Conservation (phyloP, 345 rosid species). For the Populus nigra region DNA sequence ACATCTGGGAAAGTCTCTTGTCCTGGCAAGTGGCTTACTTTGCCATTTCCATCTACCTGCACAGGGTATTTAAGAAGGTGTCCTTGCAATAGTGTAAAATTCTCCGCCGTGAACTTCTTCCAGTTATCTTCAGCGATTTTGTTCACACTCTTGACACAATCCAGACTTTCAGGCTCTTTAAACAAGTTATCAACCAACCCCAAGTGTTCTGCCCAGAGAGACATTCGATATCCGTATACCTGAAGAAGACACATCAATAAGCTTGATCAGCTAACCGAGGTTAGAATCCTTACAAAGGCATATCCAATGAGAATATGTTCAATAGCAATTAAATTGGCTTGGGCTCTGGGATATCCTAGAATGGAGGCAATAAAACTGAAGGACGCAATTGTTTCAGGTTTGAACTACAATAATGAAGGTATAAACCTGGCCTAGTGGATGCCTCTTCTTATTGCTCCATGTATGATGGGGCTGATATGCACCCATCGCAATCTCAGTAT, state of each 20-base stretch:
- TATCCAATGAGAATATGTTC: neutral
- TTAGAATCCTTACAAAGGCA: neutral
- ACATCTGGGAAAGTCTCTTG: slow-evolving; percentile 74
- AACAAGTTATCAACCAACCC: slow-evolving; percentile 45
- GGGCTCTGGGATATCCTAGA: neutral
- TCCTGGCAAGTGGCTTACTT: slow-evolving; percentile 52
- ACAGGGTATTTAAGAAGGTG: slow-evolving; percentile 74
- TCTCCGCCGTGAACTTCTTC: slow-evolving; percentile 47
- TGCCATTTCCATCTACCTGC: slow-evolving; percentile 47
- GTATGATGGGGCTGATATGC: slow-evolving; percentile 68
- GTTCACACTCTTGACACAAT: slow-evolving; percentile 63
- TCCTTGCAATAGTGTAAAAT: slow-evolving; percentile 53
- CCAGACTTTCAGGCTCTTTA: slow-evolving; percentile 50
- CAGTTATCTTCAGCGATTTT: slow-evolving; percentile 67
- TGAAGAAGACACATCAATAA: slow-evolving; percentile 19
- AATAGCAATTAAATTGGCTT: neutral
- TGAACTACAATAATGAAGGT: neutral
- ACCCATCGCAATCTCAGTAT: slow-evolving; percentile 89
- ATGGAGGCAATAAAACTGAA: neutral
- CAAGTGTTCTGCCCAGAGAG: slow-evolving; percentile 89
- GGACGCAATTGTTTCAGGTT: neutral
- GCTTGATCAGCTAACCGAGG: neutral
- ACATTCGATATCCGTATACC: slow-evolving; percentile 82
- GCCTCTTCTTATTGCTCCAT: slow-evolving; percentile 51
- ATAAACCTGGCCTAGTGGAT: slow-evolving; percentile 68